Base-by-base conservation (phyloP, 176 grass and related monocot genomes). In the Thinopyrum elongatum region DNA sequence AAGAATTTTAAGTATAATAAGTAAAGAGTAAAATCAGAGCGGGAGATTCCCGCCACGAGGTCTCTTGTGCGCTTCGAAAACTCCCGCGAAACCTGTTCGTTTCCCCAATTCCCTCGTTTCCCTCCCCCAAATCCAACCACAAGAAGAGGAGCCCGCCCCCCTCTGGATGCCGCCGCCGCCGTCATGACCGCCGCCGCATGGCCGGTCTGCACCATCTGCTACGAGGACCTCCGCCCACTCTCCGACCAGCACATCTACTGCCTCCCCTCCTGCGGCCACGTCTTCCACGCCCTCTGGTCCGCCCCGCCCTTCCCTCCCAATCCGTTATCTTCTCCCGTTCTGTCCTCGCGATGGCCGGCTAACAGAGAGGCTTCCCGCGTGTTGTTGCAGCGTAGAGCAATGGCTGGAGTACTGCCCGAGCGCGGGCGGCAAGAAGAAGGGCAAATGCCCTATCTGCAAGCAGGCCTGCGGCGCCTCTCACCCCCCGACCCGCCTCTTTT, bases 141-240 rank as follows among this genome's bases (percentile, higher is more conserved):
- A 74, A 66, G 76, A 74, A 26, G 62, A 66, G 80, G 61, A 31
- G 14, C 0, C 49, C 58, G 21, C 58, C 12, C 16, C 76, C 82
- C 58, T 41, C 82, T 76, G 46, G n/a, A 80, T 79, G 46, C 84
- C 73, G 34, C 74, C 42, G 29, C 70, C 35, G 35, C 35, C 84
- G 51, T 47, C 65, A 87, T 87, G 84, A 80, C 85, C 30, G 74
- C 81, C 61, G 78, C 82, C 26, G 83, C 84, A 13, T 95, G 90
- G 93, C 96, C 93, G 66, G 91, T 98, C 74, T 98, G 96, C 88
- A 91, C 91, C 63, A 93, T 98, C 88, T 98, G 96, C 85, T 98
- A 94, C 91, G 96, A 98, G 59, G 96, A 98, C 36, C 93, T 98
- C 79, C 88, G 87, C 22, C 96, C 88, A 29, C 75, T 94, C 73